Evolutionary conservation across 1,139 yeast genomes (phyloP), one percentile per base, ranked within the genome.

Genomic region (Lodderomyces beijingensis): DNA sequence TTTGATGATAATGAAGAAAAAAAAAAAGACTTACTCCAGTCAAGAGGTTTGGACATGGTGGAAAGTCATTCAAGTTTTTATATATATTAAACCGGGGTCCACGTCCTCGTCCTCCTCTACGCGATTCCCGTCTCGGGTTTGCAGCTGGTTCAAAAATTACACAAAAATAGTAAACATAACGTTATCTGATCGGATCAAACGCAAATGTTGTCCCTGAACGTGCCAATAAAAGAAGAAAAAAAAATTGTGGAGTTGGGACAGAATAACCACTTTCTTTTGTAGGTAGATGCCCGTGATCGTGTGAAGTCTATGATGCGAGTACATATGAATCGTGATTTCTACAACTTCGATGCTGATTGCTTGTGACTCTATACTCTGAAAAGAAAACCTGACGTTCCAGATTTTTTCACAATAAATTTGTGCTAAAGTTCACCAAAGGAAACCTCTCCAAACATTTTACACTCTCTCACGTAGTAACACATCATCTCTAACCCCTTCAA

Each of bases 81-180:
- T 9, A 19, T 19, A 19, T 9, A 19, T 19, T 19, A 19, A 19
- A 19, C n/a, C n/a, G 22, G 22, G 10, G n/a, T 9, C 22, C 22
- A 9, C n/a, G 22, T n/a, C 22, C n/a, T 19, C 10, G 22, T 9
- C n/a, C 8, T 9, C 8, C n/a, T 19, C n/a, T 13, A 9, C 24
- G 8, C 30, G 20, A 27, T 27, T n/a, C n/a, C 30, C 30, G 30
- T 27, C 24, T 27, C 30, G 30, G 30, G 20, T 27, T 27, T 18
- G 30, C 7, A 4, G 14, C 14, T 27, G 18, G 8, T 19, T n/a
- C 8, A 19, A 19, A 19, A n/a, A 19, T 27, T 27, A 12, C 30
- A 27, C 30, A 27, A 27, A 26, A 14, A 8, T 26, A 18, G 11
- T 16, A 13, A 26, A 16, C 9, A 26, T 19, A 27, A 27, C 17